Percentiles rank a stretch among this genome's conserved stretches.
Conservation (phyloP, 352 stramenopile species). For the Phytopythium delawarense region DNA sequence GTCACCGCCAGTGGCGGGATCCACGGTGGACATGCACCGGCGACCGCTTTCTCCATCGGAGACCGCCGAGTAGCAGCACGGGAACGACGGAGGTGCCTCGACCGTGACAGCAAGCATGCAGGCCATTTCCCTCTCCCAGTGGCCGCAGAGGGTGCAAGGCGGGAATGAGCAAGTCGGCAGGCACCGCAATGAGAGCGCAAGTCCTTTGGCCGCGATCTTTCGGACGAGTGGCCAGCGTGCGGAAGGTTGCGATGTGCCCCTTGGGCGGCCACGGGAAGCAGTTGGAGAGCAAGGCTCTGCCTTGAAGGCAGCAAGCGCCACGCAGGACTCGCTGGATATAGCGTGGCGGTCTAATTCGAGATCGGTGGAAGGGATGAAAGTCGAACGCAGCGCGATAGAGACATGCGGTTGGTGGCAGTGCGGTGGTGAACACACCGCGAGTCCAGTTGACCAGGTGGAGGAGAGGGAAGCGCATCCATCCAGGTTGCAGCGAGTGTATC, state of each 20-base stretch:
- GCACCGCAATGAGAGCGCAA: neutral
- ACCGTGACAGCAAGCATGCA: neutral
- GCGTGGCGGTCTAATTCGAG: neutral
- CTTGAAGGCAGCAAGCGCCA: neutral
- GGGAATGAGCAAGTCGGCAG: neutral
- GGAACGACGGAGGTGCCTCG: neutral
- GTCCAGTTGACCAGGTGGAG: neutral
- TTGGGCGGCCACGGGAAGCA: neutral
- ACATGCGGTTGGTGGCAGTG: neutral
- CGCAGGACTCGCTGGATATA: neutral
- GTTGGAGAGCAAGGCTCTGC: neutral
- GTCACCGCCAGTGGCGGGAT: neutral
- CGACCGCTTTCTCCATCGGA: neutral
- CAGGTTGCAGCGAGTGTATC: no score
- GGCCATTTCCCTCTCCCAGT: neutral
- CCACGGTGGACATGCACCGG: neutral
- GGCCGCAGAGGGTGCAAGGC: neutral
- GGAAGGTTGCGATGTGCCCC: neutral
- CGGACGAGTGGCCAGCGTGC: neutral
- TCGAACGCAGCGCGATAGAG: neutral
- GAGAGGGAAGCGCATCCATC: neutral
- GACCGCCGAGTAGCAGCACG: neutral
- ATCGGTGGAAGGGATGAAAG: neutral
- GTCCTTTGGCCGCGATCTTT: conserved; percentile 1
- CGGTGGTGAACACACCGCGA: neutral